Base-by-base conservation (phyloP, 441 rosid genomes). In the Isatis lusitanica region DNA sequence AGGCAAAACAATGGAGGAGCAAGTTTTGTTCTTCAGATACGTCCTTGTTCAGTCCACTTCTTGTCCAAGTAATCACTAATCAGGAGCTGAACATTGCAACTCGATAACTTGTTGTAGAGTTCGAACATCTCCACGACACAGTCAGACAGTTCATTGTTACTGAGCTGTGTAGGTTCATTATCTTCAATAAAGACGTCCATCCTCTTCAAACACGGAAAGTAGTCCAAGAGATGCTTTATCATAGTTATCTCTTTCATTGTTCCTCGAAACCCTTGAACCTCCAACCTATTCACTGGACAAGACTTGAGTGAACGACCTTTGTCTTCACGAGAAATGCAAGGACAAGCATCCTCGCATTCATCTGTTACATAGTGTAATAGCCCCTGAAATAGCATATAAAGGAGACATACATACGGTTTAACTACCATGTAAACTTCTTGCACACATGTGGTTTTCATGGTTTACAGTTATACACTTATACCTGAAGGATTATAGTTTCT, bases 161-260 rank as follows among this genome's bases (percentile, higher is more conserved):
- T n/a, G n/a, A n/a, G n/a, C n/a, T n/a, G n/a, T n/a, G n/a, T n/a
- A 42, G 18, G 21, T 1, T 10, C 16, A 65, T 16, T 6, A 4
- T 50, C 44, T 33, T 47, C 16, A 47, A 31, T 5, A 18, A 11
- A 47, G 28, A 65, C 26, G 12, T 17, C 44, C 43, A 65, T 18
- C 31, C 26, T 12, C 58, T 65, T 35, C 57, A 65, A 65, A 65
- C 69, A 33, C 3, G 56, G 56, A 13, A 65, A 48, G 10, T 33
- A 65, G 4, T 17, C 58, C 69, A 65, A 17, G 69, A 65, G 33
- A 48, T 48, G 69, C 17, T 35, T 7, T 7, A 65, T 65, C 18
- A 65, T 65, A 2, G 9, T 1, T 13, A 65, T 31, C 57, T 65
- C 58, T 48, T 24, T 65, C 30, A 10, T 48, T 47, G 57, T 4